Evolutionary conservation across 371 early-diverging fungal genomes (phyloP).

Genomic region (Rhizopus arrhizus): DNA sequence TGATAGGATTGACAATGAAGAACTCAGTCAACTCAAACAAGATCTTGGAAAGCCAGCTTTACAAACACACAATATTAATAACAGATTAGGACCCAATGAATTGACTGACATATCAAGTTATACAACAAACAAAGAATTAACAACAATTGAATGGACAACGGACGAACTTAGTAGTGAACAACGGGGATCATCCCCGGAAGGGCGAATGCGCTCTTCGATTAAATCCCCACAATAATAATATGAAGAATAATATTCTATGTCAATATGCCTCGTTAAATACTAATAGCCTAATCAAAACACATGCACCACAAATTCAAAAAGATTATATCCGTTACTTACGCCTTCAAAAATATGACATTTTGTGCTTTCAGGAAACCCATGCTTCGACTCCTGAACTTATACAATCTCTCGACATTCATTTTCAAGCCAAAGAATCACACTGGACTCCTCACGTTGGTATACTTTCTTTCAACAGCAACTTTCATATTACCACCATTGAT

Average conservation of each 20-base stretch:
- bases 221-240: neutral
- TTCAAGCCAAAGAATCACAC: neutral
- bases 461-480: neutral
- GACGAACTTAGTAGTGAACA: neutral
- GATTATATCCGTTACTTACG: constrained; percentile 1
- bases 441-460: constrained; percentile 2
- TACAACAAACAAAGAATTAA: no score
- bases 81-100: neutral
- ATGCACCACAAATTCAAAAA: constrained; percentile 3
- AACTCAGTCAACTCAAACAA: neutral
- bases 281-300: constrained; percentile 14
- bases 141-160: no score
- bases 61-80: neutral
- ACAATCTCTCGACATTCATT: neutral
- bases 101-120: no score
- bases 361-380: constrained; percentile 11
- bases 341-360: neutral
- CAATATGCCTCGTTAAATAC: constrained; percentile 8
- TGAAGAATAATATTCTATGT: constrained; percentile 1
- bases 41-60: neutral
- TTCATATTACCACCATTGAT: constrained; percentile 3
- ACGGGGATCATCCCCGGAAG: neutral
- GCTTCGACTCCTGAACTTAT: neutral
- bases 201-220: neutral
- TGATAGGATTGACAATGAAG: neutral